phyloP scores from a whole-genome alignment of 129 eudicot genomes.

The Cynara cardunculus region DNA sequence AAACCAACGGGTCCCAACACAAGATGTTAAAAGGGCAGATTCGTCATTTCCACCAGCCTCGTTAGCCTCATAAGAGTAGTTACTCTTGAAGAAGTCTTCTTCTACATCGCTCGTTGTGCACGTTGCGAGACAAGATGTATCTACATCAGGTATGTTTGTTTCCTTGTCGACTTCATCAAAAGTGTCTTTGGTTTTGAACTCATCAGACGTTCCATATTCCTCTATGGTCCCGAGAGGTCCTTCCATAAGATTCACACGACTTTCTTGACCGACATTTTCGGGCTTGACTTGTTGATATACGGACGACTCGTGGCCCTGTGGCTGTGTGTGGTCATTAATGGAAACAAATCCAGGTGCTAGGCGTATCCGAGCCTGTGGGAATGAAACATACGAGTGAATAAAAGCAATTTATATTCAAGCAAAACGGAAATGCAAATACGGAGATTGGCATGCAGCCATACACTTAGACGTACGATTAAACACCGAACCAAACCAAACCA shows the following conservation, averaged over 20 bases:
- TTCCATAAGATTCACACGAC: constrained; percentile 15
- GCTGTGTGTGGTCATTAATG: constrained; percentile 29
- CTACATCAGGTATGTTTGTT: constrained; percentile 59
- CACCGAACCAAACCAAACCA: too few species aligned
- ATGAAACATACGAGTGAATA: background rate
- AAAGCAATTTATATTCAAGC: background rate
- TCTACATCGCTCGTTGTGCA: constrained; percentile 72
- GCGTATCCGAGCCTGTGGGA: constrained; percentile 85
- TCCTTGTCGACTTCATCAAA: constrained; percentile 59
- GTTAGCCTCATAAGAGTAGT: constrained; percentile 51
- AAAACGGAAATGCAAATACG: background rate
- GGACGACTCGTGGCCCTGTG: constrained; percentile 21
- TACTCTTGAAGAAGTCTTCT: constrained; percentile 49
- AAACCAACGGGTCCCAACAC: constrained; percentile 98
- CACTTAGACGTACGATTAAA: too few species aligned
- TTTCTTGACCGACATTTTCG: constrained; percentile 16
- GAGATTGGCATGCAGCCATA: too few species aligned
- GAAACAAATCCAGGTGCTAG: constrained; percentile 64
- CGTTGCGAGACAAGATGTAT: constrained; percentile 84
- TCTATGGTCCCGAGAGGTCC: constrained; percentile 34
- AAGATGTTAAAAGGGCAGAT: constrained; percentile 65
- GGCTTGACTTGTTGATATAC: constrained; percentile 31
- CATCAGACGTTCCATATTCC: constrained; percentile 21
- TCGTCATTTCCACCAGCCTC: constrained; percentile 43
- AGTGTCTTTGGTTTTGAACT: constrained; percentile 33